These are phyloP conservation scores for Aspergillus fijiensis DNA, from an alignment of 2,329 filamentous ascomycete genomes.

Conservation along the genomic window DNA sequence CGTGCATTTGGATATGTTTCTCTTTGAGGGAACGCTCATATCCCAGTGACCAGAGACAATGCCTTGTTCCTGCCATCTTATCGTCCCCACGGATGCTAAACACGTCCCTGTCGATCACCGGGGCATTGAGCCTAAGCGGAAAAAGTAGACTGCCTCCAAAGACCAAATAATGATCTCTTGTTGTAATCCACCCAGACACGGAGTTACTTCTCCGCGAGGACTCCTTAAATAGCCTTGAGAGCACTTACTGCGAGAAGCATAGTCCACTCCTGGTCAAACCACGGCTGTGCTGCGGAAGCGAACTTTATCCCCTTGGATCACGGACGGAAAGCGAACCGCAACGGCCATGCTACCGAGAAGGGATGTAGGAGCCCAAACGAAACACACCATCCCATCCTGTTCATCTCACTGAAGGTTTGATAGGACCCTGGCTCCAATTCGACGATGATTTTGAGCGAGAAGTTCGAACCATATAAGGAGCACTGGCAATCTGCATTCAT, in stretches of 20 bases:
- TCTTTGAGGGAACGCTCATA: not conserved
- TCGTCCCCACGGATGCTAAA: not conserved
- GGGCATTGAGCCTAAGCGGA: constrained; percentile 6
- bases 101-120: constrained; percentile 15
- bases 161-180: constrained; percentile 7
- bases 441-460: not conserved
- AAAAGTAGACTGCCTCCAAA: constrained; percentile 8
- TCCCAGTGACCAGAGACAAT: not conserved
- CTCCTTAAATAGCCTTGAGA: constrained; percentile 7
- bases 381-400: constrained; percentile 11
- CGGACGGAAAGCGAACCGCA: not conserved
- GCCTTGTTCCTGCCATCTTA: not conserved
- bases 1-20: not conserved
- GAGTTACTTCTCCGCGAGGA: constrained; percentile 10
- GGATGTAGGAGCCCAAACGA: not conserved
- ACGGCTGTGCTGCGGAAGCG: not conserved
- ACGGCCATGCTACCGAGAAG: not conserved
- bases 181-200: constrained; percentile 18
- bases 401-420: constrained; percentile 18
- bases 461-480: constrained; percentile 21
- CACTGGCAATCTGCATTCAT: constrained; percentile 10
- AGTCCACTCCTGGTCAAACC: not conserved
- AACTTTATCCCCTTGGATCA: not conserved
- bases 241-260: not conserved
- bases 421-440: not conserved